phyloP scores from a whole-genome alignment of 169 alveolate genomes.

The Cyclospora cayetanensis region DNA sequence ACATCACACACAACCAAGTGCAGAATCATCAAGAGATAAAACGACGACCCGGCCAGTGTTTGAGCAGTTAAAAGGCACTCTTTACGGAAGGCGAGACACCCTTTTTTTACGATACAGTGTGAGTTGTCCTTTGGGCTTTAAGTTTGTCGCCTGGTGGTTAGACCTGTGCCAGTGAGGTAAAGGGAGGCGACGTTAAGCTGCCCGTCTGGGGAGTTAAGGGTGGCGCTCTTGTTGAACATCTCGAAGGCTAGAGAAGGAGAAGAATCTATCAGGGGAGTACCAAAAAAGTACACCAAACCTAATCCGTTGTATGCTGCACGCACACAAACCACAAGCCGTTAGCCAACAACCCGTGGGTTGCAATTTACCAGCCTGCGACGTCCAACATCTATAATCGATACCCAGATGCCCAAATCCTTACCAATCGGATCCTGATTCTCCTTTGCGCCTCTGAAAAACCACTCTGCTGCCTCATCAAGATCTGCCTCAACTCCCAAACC shows the following conservation, averaged over 20 bases:
- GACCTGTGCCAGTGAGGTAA: slow-evolving; percentile 69
- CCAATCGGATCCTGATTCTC: slow-evolving; percentile 57
- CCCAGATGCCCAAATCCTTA: slow-evolving; percentile 10
- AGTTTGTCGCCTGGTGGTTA: background rate
- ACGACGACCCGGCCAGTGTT: background rate
- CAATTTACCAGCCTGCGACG: too few species aligned
- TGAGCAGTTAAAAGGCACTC: too few species aligned
- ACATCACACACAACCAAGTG: background rate
- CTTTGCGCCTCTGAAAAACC: slow-evolving; percentile 55
- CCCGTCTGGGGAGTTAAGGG: slow-evolving; percentile 71
- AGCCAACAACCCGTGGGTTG: slow-evolving; percentile 40
- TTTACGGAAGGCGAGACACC: too few species aligned
- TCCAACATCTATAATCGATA: background rate
- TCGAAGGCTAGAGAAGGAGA: slow-evolving; percentile 71
- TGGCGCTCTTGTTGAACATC: slow-evolving; percentile 75
- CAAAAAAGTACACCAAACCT: slow-evolving; percentile 76
- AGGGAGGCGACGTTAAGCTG: slow-evolving; percentile 78
- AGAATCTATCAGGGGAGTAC: slow-evolving; percentile 68
- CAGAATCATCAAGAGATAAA: background rate
- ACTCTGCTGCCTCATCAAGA: slow-evolving; percentile 19
- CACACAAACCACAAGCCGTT: slow-evolving; percentile 11
- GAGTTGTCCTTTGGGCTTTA: background rate
- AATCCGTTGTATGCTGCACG: slow-evolving; percentile 74
- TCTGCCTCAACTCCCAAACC: slow-evolving; percentile 77
- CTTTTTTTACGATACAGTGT: background rate